Evolutionary conservation across 2,329 filamentous ascomycete species (phyloP), one percentile per base, ranked within the genome.

Genomic region (Sporothrix protearum): DNA sequence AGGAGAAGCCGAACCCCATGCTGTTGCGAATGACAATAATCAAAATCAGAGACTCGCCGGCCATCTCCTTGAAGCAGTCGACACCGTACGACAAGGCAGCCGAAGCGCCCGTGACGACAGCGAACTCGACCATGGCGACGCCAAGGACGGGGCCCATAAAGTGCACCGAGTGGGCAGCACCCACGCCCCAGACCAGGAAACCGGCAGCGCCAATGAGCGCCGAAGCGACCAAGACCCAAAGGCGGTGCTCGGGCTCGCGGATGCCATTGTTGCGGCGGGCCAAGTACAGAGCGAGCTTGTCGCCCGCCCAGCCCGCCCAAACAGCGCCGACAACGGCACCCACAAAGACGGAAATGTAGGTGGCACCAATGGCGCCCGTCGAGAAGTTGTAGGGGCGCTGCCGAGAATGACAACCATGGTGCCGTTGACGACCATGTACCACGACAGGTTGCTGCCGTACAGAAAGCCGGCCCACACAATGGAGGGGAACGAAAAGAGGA

Each of bases 101-200:
- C 33, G 79, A 79, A 7, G 81, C 76, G 16, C 81, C 82, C 16
- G 82, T 74, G 4, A 80, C 80, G 63, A 80, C 80, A 16, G 80
- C 80, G 68, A 80, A 77, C 2, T 79, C 80, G 4, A 83, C 78
- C 45, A 82, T 78, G 30, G 81, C 82, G 75, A 83, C 80, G 0
- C 80, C 81, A 63, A 82, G 75, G 5, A 82, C 77, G 28, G 80
- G 77, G 7, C 81, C 82, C 51, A 81, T 79, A 80, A 81, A 84
- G 63, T 83, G 82, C 5, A 83, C 75, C 3, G 76, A 66, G 68
- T 81, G 76, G 63, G 80, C 79, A 2, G 83, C 82, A 4, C 84
- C 84, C 0, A 85, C 82, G 42, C 84, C 84, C 83, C 83, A 85
- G 5, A 84, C 74, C 64, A 85, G 80, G 22, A 85, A 77, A 1